Conservation (phyloP, 73 alveolate species). For the Breviolum minutum region DNA sequence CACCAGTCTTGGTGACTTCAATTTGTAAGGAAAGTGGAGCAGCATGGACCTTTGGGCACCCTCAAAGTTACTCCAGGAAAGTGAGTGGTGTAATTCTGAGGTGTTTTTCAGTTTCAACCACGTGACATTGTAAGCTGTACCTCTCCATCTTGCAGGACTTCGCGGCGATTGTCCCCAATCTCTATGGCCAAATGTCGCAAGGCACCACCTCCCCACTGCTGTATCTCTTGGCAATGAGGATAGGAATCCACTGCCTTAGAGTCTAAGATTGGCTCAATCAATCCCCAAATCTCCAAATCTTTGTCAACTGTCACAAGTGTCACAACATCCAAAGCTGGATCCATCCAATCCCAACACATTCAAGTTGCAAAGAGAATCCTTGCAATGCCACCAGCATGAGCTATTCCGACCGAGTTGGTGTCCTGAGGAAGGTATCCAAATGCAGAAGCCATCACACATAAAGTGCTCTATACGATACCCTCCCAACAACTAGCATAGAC, state of each 20-base stretch:
- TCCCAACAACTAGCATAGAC: neutral
- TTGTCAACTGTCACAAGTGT: neutral
- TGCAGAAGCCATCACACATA: neutral
- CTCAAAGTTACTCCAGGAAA: too few relatives aligned
- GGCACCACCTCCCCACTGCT: slow-evolving; percentile 79
- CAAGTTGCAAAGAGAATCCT: slow-evolving; percentile 5
- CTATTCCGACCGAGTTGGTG: slow-evolving; percentile 59
- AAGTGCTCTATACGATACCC: too few relatives aligned
- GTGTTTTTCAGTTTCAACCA: neutral
- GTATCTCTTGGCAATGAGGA: slow-evolving; percentile 45
- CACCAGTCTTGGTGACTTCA: too few relatives aligned
- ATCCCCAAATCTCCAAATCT: neutral
- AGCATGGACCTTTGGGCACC: too few relatives aligned
- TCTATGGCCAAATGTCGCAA: slow-evolving; percentile 72
- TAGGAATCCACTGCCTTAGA: slow-evolving; percentile 52
- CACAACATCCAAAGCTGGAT: neutral
- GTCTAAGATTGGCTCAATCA: neutral
- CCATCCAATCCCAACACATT: neutral
- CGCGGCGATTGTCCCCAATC: slow-evolving; percentile 59
- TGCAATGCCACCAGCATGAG: slow-evolving; percentile 67
- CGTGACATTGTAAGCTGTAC: slow-evolving; percentile 60
- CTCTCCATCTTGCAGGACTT: slow-evolving; percentile 55
- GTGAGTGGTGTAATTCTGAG: neutral
- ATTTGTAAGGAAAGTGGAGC: too few relatives aligned
- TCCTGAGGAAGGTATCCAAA: neutral